Evolutionary conservation across 2,329 filamentous ascomycete species (phyloP).

Genomic region (Penicillium psychrosexuale): DNA sequence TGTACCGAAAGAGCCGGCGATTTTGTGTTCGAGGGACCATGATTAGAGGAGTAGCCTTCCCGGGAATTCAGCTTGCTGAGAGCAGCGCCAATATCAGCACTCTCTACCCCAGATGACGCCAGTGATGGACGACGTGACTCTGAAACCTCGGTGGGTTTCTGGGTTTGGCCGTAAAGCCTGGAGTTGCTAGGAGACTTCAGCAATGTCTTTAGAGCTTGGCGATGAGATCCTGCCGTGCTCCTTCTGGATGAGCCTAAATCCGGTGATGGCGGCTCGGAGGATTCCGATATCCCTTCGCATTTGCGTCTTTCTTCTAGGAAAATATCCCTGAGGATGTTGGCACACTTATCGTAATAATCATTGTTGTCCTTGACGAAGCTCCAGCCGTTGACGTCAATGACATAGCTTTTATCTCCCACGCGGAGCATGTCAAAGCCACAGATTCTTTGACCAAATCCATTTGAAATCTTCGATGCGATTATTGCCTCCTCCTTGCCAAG

Average conservation of each 20-base stretch:
- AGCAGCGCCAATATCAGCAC: conserved; percentile 20
- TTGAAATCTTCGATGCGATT: conserved; percentile 86
- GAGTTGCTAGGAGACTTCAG: conserved; percentile 65
- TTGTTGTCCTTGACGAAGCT: conserved; percentile 99
- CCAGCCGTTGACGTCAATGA: conserved; percentile 99
- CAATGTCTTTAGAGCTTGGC: conserved; percentile 55
- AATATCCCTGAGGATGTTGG: conserved; percentile 79
- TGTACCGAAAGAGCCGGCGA: conserved; percentile 28
- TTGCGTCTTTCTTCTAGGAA: conserved; percentile 72
- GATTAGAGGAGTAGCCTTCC: conserved; percentile 24
- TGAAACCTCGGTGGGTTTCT: conserved; percentile 42
- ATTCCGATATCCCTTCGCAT: conserved; percentile 34
- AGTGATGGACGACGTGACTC: conserved; percentile 32
- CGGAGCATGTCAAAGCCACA: conserved; percentile 94
- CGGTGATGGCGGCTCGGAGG: conserved; percentile 33
- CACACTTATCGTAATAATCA: conserved; percentile 91
- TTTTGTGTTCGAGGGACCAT: conserved; percentile 24
- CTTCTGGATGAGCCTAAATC: conserved; percentile 38
- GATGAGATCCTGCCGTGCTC: conserved; percentile 43
- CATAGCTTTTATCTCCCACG: conserved; percentile 84
- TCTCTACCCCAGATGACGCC: conserved; percentile 34
- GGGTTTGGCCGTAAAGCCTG: conserved; percentile 50
- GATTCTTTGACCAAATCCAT: conserved; percentile 87
- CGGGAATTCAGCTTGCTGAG: conserved; percentile 16
- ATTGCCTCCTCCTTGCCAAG: conserved; percentile 75